Evolutionary conservation across 768 basidiomycete species (phyloP), one percentile per base, ranked within the genome.

Genomic region (Cubamyces lactineus): DNA sequence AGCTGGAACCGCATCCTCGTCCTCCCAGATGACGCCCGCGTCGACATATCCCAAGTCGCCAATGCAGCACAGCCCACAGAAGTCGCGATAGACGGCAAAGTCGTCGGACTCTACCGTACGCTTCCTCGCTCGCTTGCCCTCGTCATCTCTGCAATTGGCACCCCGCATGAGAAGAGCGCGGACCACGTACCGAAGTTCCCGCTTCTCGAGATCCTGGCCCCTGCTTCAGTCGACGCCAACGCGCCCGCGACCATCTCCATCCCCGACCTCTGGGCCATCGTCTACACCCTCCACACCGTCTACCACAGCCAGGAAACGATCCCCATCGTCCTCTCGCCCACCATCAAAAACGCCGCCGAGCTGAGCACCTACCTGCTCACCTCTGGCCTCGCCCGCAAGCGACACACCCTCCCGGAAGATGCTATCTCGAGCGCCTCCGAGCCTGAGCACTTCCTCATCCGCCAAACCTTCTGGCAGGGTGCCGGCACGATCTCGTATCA

Each of bases 381-480:
- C 30, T 74, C 79, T 2, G 81, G 81, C 0, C 72, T 83, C 11
- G 69, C 64, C 38, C 45, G 67, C 59, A 46, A 63, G 55, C 56
- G 65, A 12, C 67, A 68, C 51, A 57, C 52, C 19, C 49, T 63
- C 6, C 54, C 59, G 7, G 54, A 40, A 15, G 62, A 62, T 55
- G 1, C 9, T 34, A 49, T 58, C 15, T 50, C 66, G 5, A 53
- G 50, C 54, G 47, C 57, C 5, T n/a, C 42, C 42, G 65, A 66
- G 49, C 59, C 67, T 12, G 70, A 74, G 16, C 60, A 79, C 47
- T 79, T 79, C 69, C 73, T 83, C 54, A 73, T 73, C 11, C 73
- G 80, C 26, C 70, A 76, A 0, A 68, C 79, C 0, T 83, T 83
- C 69, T 83, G 82, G 82, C 82, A 82, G 61, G 82, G 77, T 5